Evolutionary conservation across 2,329 filamentous ascomycete species (phyloP).

Genomic region (Aspergillus sclerotialis): DNA sequence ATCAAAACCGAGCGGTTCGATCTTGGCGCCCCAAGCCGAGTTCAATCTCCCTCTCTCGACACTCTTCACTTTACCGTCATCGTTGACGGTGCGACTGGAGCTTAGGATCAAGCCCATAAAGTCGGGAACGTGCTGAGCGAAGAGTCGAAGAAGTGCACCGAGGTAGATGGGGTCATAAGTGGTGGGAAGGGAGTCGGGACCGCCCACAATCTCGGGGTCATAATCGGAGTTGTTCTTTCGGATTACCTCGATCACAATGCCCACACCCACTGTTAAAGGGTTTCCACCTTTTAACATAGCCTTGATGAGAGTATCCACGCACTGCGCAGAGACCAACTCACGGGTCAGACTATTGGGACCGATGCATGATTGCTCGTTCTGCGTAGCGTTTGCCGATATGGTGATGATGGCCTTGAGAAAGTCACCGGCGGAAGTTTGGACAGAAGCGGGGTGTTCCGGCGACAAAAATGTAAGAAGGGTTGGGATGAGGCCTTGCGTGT

Average conservation of each 20-base stretch:
- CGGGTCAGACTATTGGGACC: slow-evolving; percentile 94
- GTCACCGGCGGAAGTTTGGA: slow-evolving; percentile 92
- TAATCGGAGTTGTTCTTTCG: slow-evolving; percentile 99
- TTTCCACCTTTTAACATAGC: slow-evolving; percentile 95
- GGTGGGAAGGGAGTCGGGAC: slow-evolving; percentile 71
- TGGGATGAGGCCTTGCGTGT: slow-evolving; percentile 80
- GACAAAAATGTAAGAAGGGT: slow-evolving; percentile 79
- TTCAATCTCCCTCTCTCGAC: slow-evolving; percentile 67
- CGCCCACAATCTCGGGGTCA: slow-evolving; percentile 81
- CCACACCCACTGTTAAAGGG: slow-evolving; percentile 88
- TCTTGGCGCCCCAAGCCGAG: slow-evolving; percentile 82
- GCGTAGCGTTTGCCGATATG: slow-evolving; percentile 94
- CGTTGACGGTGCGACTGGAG: slow-evolving; percentile 52
- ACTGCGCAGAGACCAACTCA: slow-evolving; percentile 81
- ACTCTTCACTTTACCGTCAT: slow-evolving; percentile 51
- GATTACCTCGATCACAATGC: slow-evolving; percentile 97
- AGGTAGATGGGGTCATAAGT: slow-evolving; percentile 92
- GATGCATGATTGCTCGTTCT: slow-evolving; percentile 98
- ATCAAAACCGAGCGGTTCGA: slow-evolving; percentile 93
- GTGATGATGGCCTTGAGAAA: slow-evolving; percentile 99
- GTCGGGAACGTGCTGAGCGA: slow-evolving; percentile 83
- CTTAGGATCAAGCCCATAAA: slow-evolving; percentile 90
- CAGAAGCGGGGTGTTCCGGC: slow-evolving; percentile 76
- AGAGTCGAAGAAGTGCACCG: slow-evolving; percentile 78
- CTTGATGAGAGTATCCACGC: slow-evolving; percentile 74